A percentile compares a stretch with the other conserved stretches of the same genome.
Conservation (phyloP, 371 early-diverging fungal species). For the Mortierella sp. region DNA sequence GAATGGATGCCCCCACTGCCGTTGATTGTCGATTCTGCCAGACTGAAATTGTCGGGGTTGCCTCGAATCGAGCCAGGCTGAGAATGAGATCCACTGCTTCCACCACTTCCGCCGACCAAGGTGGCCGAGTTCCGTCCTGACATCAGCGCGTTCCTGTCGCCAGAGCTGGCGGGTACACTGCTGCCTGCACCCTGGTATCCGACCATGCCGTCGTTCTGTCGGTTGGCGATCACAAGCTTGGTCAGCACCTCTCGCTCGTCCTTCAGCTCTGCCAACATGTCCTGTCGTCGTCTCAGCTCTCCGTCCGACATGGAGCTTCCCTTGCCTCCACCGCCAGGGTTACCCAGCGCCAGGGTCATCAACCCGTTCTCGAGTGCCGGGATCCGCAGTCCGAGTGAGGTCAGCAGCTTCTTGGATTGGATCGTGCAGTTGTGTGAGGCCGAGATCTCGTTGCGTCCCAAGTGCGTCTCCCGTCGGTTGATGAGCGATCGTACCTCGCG, state of each 20-base stretch:
- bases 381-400: constrained; percentile 61
- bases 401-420: constrained; percentile 81
- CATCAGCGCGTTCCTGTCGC: constrained; percentile 56
- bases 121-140: constrained; percentile 4
- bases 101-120: neutral
- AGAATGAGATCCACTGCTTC: constrained; percentile 18
- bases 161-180: constrained; percentile 54
- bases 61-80: constrained; percentile 30
- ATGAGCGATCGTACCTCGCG: constrained; percentile 80
- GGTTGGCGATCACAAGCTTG: constrained; percentile 62
- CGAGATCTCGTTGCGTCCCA: constrained; percentile 79
- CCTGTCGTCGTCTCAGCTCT: constrained; percentile 81
- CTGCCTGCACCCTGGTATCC: constrained; percentile 57
- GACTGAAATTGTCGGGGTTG: constrained; percentile 26
- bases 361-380: constrained; percentile 71
- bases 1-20: constrained; percentile 23
- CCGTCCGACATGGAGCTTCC: constrained; percentile 71
- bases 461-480: constrained; percentile 76
- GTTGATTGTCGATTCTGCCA: constrained; percentile 36
- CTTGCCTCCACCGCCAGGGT: constrained; percentile 49
- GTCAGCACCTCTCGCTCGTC: constrained; percentile 78
- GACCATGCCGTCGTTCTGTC: constrained; percentile 63
- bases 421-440: constrained; percentile 80
- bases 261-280: constrained; percentile 78
- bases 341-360: constrained; percentile 63